phyloP scores from a whole-genome alignment of 805 yeast genomes.

The Wickerhamomyces queroliae region DNA sequence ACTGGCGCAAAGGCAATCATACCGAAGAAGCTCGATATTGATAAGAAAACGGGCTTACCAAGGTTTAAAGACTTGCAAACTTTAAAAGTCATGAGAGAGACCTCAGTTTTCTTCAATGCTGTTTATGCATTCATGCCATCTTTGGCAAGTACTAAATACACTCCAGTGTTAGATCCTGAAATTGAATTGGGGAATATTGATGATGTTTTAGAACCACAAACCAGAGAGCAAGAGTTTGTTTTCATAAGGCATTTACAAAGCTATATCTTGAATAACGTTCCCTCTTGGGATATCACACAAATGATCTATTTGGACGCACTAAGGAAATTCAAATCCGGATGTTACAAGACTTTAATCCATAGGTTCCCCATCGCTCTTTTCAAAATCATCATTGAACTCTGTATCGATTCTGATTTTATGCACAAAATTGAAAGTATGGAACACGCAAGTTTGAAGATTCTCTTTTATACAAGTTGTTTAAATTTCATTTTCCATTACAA shows the following conservation, averaged over 20 bases:
- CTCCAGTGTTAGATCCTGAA: neutral
- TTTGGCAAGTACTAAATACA: neutral
- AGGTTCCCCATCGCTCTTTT: neutral
- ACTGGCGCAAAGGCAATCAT: conserved; percentile 3
- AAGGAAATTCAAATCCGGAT: conserved; percentile 11
- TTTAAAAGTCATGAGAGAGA: neutral
- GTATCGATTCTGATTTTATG: neutral
- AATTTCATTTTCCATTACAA: neutral
- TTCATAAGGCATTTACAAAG: conserved; percentile 10
- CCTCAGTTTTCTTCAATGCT: neutral
- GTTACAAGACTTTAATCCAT: conserved; percentile 4
- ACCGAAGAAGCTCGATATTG: neutral
- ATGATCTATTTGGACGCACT: conserved; percentile 7
- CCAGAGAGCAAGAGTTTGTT: conserved; percentile 9
- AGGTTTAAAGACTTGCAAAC: neutral
- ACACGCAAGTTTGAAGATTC: neutral
- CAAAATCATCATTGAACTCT: neutral
- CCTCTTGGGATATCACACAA: neutral
- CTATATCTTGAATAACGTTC: conserved; percentile 7
- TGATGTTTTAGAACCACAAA: conserved; percentile 7
- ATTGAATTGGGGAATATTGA: neutral
- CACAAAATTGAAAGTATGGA: neutral
- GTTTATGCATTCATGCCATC: neutral
- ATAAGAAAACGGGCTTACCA: neutral
- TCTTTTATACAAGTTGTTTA: neutral